Base-by-base conservation (phyloP, 2,329 filamentous ascomycete genomes). In the Parafenestella ontariensis region DNA sequence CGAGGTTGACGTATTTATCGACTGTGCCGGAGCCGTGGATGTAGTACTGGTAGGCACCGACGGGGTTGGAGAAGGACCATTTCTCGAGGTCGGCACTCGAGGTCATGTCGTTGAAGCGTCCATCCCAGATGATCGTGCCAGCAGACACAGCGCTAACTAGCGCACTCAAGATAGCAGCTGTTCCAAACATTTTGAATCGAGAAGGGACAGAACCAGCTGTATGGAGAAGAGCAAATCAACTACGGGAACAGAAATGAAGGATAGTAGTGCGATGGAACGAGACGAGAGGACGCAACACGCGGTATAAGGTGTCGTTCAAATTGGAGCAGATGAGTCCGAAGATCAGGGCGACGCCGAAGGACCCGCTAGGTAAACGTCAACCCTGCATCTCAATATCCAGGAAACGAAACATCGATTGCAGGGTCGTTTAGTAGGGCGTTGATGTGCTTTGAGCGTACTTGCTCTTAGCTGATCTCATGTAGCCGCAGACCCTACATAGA, bases 31-130 rank as follows among this genome's bases (percentile, higher is more conserved):
- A 76, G 33, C 89, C 89, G 77, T 91, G 89, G 68, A 90, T 91
- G 78, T 91, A 91, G 80, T 89, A 91, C 73, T 91, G 89, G 77
- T 89, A 92, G 0, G 86, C 82, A 1, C 86, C 86, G 65, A 89
- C 85, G 71, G 87, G 83, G 75, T 85, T 88, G 13, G 81, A 79
- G 82, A 84, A 90, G 8, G 83, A 86, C 87, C 87, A 89, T 36
- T 82, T 81, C 62, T 79, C 76, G 33, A 89, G 79, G 68, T 88
- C 85, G 3, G 78, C 65, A 42, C 80, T 80, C 10, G 82, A 79
- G 13, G 78, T 75, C 62, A 86, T 77, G 59, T 85, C 82, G 73
- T 88, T 88, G 79, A 88, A 86, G 40, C 86, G 83, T 33, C 87
- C 87, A 71, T 89, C 86, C 87, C 87, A 89, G 11, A 87, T 70